These are phyloP conservation scores for Gaeumannomyces sp. DNA, from an alignment of 2,329 filamentous ascomycete species.

Conservation along the genomic window DNA sequence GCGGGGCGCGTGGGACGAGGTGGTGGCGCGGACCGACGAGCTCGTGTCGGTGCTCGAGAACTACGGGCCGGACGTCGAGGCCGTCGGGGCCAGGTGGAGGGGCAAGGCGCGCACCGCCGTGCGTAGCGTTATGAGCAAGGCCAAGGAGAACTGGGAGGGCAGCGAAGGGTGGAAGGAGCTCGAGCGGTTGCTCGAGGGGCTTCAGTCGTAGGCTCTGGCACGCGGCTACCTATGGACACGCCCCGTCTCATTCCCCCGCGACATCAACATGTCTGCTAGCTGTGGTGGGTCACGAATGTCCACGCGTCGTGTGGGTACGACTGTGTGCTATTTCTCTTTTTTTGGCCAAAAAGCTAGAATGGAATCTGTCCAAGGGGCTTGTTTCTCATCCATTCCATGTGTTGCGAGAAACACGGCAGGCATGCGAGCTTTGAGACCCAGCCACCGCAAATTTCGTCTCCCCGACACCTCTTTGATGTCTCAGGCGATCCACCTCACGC, in stretches of 20 bases:
- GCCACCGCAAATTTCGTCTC: not conserved
- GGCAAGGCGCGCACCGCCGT: slow-evolving; percentile 83
- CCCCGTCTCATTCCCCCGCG: not conserved
- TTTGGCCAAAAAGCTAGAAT: not conserved
- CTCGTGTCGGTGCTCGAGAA: slow-evolving; percentile 80
- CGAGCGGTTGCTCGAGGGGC: slow-evolving; percentile 47
- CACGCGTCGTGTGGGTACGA: not conserved
- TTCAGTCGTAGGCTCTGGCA: slow-evolving; percentile 23
- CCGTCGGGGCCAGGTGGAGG: slow-evolving; percentile 76
- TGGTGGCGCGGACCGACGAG: slow-evolving; percentile 74
- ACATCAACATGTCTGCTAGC: not conserved
- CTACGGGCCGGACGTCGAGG: slow-evolving; percentile 58
- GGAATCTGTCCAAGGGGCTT: not conserved
- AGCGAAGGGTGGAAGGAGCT: slow-evolving; percentile 61
- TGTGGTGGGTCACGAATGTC: not conserved
- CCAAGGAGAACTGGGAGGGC: slow-evolving; percentile 76
- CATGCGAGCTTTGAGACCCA: not conserved
- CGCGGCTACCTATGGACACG: not conserved
- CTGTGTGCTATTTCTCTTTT: not conserved
- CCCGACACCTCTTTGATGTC: not conserved
- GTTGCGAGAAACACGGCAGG: not conserved
- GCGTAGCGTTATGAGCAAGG: slow-evolving; percentile 75
- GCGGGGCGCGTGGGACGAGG: slow-evolving; percentile 59
- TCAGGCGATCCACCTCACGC: not conserved
- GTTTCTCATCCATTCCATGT: not conserved